Conservation (phyloP, 345 rosid genomes). For the Stellera chamaejasme region DNA sequence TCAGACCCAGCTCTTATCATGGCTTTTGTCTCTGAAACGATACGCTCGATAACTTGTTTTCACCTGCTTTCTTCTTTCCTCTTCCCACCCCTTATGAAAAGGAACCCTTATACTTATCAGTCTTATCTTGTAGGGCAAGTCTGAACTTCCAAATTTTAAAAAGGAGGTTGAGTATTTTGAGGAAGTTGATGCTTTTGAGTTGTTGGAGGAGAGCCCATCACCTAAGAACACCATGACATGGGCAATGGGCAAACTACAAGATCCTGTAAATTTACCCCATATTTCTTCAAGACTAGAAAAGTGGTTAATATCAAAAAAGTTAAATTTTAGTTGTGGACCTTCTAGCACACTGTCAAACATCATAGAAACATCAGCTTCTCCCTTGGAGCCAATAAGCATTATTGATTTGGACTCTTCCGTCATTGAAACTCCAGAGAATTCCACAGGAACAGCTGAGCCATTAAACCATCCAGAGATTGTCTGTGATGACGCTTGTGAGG, state of each 20-base stretch:
- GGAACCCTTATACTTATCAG: slow-evolving; percentile 2
- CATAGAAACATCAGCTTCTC: slow-evolving; percentile 45
- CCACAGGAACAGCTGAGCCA: slow-evolving; percentile 16
- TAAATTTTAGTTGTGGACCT: slow-evolving; percentile 42
- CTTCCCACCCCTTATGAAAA: background rate
- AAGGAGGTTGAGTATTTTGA: slow-evolving; percentile 70
- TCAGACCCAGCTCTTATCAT: background rate
- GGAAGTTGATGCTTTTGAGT: slow-evolving; percentile 89
- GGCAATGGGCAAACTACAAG: slow-evolving; percentile 41
- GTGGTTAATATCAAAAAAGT: slow-evolving; percentile 60
- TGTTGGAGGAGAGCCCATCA: slow-evolving; percentile 98
- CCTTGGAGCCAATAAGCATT: slow-evolving; percentile 20
- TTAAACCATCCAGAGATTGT: slow-evolving; percentile 4
- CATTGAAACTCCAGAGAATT: slow-evolving; percentile 42
- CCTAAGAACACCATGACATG: slow-evolving; percentile 69
- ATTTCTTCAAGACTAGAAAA: slow-evolving; percentile 65
- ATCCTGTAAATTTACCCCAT: slow-evolving; percentile 32
- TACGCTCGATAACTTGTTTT: background rate
- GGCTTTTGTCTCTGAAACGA: background rate
- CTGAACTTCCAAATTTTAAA: slow-evolving; percentile 43
- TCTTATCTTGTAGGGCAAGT: slow-evolving; percentile 41
- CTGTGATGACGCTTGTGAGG: slow-evolving; percentile 20
- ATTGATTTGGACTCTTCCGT: slow-evolving; percentile 16
- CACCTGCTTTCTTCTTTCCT: slow-evolving; percentile 5
- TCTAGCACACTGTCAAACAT: slow-evolving; percentile 78